phyloP scores from a whole-genome alignment of 306 rosid species.

The Quercus aquifolioides region DNA sequence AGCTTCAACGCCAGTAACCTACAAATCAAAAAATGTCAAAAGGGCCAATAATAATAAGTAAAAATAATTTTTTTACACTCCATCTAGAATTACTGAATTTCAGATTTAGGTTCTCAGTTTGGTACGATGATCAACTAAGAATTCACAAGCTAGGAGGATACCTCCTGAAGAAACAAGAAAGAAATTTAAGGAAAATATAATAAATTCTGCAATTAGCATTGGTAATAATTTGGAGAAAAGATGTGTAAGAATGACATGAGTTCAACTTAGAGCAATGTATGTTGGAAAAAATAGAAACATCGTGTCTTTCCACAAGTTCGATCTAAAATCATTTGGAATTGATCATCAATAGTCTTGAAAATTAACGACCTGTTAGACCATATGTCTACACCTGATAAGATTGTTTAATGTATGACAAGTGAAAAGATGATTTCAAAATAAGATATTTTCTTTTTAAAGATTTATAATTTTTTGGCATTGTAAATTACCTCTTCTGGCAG shows the following conservation, averaged over 20 bases:
- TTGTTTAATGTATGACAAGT: neutral
- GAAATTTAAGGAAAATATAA: too few relatives aligned
- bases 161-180: neutral
- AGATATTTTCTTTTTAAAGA: neutral
- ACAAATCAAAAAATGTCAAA: slow-evolving; percentile 17
- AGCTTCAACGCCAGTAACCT: slow-evolving; percentile 95
- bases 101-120: neutral
- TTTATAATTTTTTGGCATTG: slow-evolving; percentile 3
- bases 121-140: neutral
- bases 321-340: neutral
- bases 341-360: neutral
- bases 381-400: neutral
- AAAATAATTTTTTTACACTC: neutral
- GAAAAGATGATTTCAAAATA: neutral
- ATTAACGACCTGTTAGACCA: neutral
- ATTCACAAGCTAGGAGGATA: neutral
- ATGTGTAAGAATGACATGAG: neutral
- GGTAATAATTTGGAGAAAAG: neutral
- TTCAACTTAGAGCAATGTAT: neutral
- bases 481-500: slow-evolving; percentile 86
- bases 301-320: neutral
- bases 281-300: neutral
- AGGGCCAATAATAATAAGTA: slow-evolving; percentile 2
- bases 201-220: neutral
- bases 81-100: neutral